These are phyloP conservation scores for Triangularia setosa DNA, from an alignment of 2,329 filamentous ascomycete genomes.

Conservation along the genomic window DNA sequence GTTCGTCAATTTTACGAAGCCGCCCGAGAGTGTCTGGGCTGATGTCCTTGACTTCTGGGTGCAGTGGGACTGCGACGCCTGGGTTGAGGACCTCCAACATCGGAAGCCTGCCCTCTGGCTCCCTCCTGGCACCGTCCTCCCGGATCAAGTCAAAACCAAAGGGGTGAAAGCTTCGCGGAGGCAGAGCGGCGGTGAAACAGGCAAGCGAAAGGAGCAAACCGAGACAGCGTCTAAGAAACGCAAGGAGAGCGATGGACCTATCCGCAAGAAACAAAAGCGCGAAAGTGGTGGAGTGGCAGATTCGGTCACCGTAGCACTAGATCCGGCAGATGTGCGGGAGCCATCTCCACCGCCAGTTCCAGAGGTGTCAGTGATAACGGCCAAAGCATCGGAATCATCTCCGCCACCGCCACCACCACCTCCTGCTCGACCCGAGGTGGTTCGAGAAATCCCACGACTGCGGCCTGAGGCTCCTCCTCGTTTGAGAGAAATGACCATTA, in stretches of 20 bases:
- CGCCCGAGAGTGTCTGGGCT: conserved; percentile 67
- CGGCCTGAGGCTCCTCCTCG: conserved; percentile 2
- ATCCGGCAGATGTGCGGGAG: background rate
- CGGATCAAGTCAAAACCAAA: conserved; percentile 41
- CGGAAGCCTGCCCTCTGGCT: conserved; percentile 59
- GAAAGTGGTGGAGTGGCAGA: background rate
- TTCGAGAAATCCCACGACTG: conserved; percentile 5
- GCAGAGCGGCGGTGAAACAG: conserved; percentile 16
- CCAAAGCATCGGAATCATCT: background rate
- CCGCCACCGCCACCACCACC: background rate
- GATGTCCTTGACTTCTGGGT: conserved; percentile 72
- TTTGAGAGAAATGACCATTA: background rate
- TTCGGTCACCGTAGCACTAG: background rate
- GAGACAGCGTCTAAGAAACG: conserved; percentile 22
- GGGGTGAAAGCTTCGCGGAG: conserved; percentile 29
- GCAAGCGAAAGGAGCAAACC: conserved; percentile 17
- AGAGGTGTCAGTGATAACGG: background rate
- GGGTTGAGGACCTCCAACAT: conserved; percentile 60
- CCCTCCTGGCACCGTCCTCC: conserved; percentile 38
- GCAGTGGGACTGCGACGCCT: conserved; percentile 70
- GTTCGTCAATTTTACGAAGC: conserved; percentile 70
- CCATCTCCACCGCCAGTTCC: background rate
- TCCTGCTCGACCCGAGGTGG: background rate
- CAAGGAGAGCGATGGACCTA: conserved; percentile 26
- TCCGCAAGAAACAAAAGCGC: conserved; percentile 21